Percentiles rank a stretch among this genome's conserved stretches.
These are phyloP conservation scores for Kitagawia praeruptora DNA, from an alignment of 129 eudicot genomes.

Conservation along the genomic window DNA sequence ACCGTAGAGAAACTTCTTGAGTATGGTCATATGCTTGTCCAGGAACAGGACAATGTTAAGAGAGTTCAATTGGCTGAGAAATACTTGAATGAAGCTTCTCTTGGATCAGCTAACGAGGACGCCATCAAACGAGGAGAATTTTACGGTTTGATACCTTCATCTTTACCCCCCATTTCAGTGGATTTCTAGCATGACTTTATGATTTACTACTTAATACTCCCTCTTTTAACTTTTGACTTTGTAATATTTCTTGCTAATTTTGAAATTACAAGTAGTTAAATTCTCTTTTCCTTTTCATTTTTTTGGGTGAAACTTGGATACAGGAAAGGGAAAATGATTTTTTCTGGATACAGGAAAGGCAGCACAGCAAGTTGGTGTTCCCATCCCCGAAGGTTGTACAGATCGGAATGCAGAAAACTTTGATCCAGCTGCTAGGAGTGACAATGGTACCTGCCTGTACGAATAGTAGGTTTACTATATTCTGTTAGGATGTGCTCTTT, in stretches of 20 bases:
- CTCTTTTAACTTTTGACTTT: neutral
- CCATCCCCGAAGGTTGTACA: slow-evolving; percentile 71
- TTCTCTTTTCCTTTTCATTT: neutral
- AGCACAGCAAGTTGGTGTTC: slow-evolving; percentile 68
- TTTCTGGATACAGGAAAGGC: slow-evolving; percentile 29
- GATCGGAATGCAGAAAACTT: slow-evolving; percentile 66
- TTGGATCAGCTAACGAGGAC: slow-evolving; percentile 84
- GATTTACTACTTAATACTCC: neutral
- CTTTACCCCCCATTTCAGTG: neutral
- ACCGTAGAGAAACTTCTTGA: slow-evolving; percentile 55
- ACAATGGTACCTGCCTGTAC: slow-evolving; percentile 79
- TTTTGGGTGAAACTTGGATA: neutral
- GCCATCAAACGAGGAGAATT: slow-evolving; percentile 54
- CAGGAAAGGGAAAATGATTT: slow-evolving; percentile 37
- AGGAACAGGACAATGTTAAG: slow-evolving; percentile 93
- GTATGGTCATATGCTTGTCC: slow-evolving; percentile 40
- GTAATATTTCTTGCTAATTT: neutral
- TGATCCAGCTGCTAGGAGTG: slow-evolving; percentile 82
- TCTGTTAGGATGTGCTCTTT: neutral
- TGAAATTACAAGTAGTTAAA: neutral
- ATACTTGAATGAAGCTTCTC: slow-evolving; percentile 66
- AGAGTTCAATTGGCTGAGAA: slow-evolving; percentile 89
- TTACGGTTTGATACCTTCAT: slow-evolving; percentile 46
- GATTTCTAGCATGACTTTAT: neutral
- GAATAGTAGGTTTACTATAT: slow-evolving; percentile 23